A percentile compares a stretch with the other conserved stretches of the same genome.
Evolutionary conservation across 352 stramenopile genomes (phyloP).

Genomic region (Phytophthora fragariae): DNA sequence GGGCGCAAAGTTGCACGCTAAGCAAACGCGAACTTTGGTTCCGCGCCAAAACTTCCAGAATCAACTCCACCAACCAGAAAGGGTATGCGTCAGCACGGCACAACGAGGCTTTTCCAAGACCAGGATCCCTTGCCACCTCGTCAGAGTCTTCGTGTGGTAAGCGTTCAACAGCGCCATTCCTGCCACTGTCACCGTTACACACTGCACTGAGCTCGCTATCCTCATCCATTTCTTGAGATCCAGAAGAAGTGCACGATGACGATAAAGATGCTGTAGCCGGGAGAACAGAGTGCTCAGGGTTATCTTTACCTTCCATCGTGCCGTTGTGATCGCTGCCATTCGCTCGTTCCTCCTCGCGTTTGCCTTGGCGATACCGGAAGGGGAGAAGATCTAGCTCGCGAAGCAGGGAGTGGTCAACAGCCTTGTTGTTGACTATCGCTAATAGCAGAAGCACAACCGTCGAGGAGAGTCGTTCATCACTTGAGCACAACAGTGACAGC

Average conservation of each 20-base stretch:
- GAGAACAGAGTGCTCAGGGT: constrained; percentile 12
- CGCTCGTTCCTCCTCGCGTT: constrained; percentile 7
- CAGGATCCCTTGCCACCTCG: constrained; percentile 12
- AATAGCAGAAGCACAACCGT: constrained; percentile 67
- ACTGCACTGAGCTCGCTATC: constrained; percentile 13
- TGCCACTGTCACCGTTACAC: neutral
- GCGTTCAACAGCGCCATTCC: neutral
- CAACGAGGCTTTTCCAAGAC: neutral
- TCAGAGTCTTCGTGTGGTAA: constrained; percentile 8
- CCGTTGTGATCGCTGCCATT: neutral
- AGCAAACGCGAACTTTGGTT: constrained; percentile 64
- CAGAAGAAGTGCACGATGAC: constrained; percentile 34
- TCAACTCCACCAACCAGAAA: constrained; percentile 62
- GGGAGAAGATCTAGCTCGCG: constrained; percentile 70
- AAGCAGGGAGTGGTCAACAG: constrained; percentile 68
- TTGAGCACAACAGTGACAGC: constrained; percentile 66
- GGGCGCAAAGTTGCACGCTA: constrained; percentile 60
- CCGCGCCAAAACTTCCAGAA: constrained; percentile 53
- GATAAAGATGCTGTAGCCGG: constrained; percentile 30
- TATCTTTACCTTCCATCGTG: constrained; percentile 7
- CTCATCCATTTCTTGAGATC: constrained; percentile 30
- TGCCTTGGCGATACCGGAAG: constrained; percentile 48
- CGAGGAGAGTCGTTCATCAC: constrained; percentile 69
- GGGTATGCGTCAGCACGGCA: constrained; percentile 38
- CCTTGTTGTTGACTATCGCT: constrained; percentile 70